These are phyloP conservation scores for Liquidambar formosana DNA, from an alignment of 164 flowering plant species.

Conservation along the genomic window DNA sequence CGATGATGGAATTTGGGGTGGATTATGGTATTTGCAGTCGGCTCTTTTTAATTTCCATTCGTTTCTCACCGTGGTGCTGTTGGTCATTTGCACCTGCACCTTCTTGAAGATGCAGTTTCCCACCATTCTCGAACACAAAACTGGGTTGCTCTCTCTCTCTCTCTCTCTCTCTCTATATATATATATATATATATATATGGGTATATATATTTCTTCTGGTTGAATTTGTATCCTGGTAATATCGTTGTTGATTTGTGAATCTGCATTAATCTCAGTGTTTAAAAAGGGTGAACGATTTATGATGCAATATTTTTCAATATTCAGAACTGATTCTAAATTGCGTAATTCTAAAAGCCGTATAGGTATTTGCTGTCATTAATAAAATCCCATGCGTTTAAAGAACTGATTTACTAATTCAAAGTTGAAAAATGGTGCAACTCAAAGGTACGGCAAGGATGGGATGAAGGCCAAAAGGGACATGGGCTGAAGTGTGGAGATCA, in stretches of 20 bases:
- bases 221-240: background rate
- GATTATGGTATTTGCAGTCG: slow-evolving; percentile 2
- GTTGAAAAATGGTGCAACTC: no score
- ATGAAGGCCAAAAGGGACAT: no score
- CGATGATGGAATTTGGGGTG: background rate
- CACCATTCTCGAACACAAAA: slow-evolving; percentile 13
- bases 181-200: no score
- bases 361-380: background rate
- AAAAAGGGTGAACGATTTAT: no score
- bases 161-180: background rate
- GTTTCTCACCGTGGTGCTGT: slow-evolving; percentile 13
- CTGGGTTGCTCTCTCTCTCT: background rate
- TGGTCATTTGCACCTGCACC: slow-evolving; percentile 16
- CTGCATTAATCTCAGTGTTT: no score
- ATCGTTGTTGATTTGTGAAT: background rate
- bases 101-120: slow-evolving; percentile 17
- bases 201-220: no score
- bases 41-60: slow-evolving; percentile 19
- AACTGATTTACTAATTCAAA: no score
- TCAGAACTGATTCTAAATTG: no score
- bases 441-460: no score
- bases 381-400: background rate
- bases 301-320: no score
- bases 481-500: no score
- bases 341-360: background rate